Conservation (phyloP, 768 basidiomycete species). For the Auriscalpium vulgare region DNA sequence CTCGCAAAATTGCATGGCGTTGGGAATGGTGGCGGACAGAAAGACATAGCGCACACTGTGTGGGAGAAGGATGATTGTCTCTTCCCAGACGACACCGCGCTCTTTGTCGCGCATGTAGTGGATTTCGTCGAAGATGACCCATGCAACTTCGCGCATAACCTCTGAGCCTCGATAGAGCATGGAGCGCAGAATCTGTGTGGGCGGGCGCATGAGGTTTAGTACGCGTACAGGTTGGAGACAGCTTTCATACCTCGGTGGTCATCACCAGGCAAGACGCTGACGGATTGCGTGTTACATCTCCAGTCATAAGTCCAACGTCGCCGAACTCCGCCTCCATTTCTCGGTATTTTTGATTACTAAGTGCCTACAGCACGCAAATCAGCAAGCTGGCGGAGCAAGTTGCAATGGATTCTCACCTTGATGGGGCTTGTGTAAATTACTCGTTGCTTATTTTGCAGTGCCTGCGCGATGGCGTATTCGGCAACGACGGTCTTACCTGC, state of each 20-base stretch:
- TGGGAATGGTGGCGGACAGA: conserved; percentile 97
- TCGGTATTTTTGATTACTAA: conserved; percentile 98
- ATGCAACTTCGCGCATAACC: conserved; percentile 99
- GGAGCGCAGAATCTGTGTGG: conserved; percentile 81
- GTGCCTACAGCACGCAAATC: conserved; percentile 47
- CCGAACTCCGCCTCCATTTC: conserved; percentile 97
- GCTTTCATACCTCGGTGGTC: conserved; percentile 83
- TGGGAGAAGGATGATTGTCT: conserved; percentile 94
- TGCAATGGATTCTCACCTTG: conserved; percentile 54
- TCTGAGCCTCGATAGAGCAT: conserved; percentile 99
- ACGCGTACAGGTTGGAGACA: background rate
- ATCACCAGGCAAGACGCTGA: conserved; percentile 95
- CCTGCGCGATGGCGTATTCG: conserved; percentile 98
- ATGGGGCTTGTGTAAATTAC: conserved; percentile 99
- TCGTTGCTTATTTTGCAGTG: conserved; percentile 86
- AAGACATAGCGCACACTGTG: conserved; percentile 97
- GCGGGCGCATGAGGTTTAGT: background rate
- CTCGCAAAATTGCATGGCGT: conserved; percentile 98
- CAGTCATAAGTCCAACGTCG: conserved; percentile 98
- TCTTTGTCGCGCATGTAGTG: conserved; percentile 99
- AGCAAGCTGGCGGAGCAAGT: too few species aligned
- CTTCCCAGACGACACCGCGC: conserved; percentile 99
- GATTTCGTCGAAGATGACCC: conserved; percentile 99
- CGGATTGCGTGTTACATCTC: conserved; percentile 98
- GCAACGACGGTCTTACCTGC: conserved; percentile 99